These are phyloP conservation scores for Sclerotinia spermophila DNA, from an alignment of 2,329 filamentous ascomycete genomes.

Conservation along the genomic window DNA sequence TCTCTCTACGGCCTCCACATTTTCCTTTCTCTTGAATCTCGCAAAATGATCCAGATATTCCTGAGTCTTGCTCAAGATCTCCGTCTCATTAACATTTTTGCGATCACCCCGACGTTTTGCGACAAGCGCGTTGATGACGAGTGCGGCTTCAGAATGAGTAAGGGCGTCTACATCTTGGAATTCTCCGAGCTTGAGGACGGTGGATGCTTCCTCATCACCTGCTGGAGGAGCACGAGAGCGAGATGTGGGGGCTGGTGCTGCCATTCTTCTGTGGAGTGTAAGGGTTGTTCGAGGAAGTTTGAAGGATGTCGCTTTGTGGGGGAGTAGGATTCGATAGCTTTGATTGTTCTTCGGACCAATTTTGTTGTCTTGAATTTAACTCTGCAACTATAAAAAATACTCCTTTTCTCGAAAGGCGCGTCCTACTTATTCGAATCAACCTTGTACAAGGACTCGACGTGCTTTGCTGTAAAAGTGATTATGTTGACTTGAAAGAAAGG, in stretches of 20 bases:
- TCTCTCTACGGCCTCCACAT: constrained; percentile 89
- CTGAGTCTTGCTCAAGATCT: constrained; percentile 80
- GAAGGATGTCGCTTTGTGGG: not conserved
- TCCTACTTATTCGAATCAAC: not conserved
- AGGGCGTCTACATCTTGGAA: constrained; percentile 90
- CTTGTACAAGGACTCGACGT: not conserved
- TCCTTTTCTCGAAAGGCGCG: not conserved
- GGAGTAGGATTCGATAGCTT: not conserved
- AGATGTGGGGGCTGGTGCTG: constrained; percentile 43
- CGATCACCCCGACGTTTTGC: constrained; percentile 74
- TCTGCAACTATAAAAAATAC: not conserved
- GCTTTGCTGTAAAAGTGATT: not conserved
- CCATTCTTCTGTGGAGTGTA: not conserved
- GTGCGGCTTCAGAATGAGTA: constrained; percentile 84
- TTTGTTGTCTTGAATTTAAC: not conserved
- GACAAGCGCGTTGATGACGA: constrained; percentile 87
- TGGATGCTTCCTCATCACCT: constrained; percentile 84
- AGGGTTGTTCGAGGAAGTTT: not conserved
- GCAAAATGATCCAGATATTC: constrained; percentile 94
- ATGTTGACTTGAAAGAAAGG: constrained; percentile 9
- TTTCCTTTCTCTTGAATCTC: constrained; percentile 92
- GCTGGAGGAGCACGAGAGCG: constrained; percentile 65
- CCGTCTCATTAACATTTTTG: constrained; percentile 80
- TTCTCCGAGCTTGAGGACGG: constrained; percentile 81
- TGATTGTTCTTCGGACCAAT: not conserved